Evolutionary conservation across 2,329 filamentous ascomycete species (phyloP).

Genomic region (Hypoxylon sp.): DNA sequence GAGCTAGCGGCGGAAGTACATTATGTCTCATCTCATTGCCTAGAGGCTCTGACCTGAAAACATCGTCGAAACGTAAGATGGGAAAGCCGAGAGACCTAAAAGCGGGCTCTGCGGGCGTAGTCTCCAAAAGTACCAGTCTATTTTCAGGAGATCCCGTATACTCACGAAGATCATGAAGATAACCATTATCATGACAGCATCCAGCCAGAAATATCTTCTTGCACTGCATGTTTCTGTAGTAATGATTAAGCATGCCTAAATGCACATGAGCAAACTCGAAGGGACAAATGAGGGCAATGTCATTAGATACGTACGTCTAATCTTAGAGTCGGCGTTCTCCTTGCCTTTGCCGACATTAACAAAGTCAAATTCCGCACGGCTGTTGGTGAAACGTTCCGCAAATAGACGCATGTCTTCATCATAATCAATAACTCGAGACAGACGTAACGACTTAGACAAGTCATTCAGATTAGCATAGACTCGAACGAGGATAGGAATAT

Average conservation of each 20-base stretch:
- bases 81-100: slow-evolving; percentile 55
- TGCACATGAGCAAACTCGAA: slow-evolving; percentile 30
- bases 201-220: slow-evolving; percentile 55
- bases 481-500: slow-evolving; percentile 54
- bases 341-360: slow-evolving; percentile 57
- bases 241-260: slow-evolving; percentile 55
- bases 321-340: slow-evolving; percentile 56
- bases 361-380: slow-evolving; percentile 55
- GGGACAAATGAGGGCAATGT: not conserved
- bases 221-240: slow-evolving; percentile 55
- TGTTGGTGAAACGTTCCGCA: slow-evolving; percentile 56
- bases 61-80: slow-evolving; percentile 53
- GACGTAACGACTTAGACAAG: slow-evolving; percentile 53
- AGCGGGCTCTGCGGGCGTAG: slow-evolving; percentile 54
- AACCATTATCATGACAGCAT: slow-evolving; percentile 57
- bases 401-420: slow-evolving; percentile 55
- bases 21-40: slow-evolving; percentile 53
- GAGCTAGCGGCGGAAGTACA: slow-evolving; percentile 33
- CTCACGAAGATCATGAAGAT: slow-evolving; percentile 56
- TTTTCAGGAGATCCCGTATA: slow-evolving; percentile 50
- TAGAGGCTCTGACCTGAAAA: slow-evolving; percentile 54
- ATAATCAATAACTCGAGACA: slow-evolving; percentile 53
- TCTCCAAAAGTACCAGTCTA: slow-evolving; percentile 54
- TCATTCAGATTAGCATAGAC: slow-evolving; percentile 57
- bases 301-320: slow-evolving; percentile 49